Evolutionary conservation across 257 asterid species (phyloP).

Genomic region (Solanum medicagineum): DNA sequence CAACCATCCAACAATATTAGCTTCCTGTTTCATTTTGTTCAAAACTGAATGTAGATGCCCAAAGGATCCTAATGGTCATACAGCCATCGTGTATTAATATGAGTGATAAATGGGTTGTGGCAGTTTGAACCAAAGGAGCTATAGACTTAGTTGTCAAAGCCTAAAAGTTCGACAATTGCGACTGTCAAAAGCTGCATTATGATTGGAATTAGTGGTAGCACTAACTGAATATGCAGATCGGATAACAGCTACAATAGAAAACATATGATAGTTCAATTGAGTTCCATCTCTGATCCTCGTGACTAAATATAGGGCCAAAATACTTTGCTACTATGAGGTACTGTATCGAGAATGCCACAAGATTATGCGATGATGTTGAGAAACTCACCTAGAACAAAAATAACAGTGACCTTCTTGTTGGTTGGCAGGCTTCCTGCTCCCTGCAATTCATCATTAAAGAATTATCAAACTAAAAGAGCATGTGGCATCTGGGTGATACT

Average conservation of each 20-base stretch:
- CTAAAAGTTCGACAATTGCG: not conserved
- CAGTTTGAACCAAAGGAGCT: not conserved
- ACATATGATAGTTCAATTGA: not conserved
- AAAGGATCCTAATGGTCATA: not conserved
- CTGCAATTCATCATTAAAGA: slow-evolving; percentile 1
- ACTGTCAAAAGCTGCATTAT: not conserved
- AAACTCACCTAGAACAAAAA: slow-evolving; percentile 13
- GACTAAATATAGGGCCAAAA: not conserved
- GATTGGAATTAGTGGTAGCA: not conserved
- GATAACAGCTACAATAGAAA: not conserved
- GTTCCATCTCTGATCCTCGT: not conserved
- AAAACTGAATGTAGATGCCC: not conserved
- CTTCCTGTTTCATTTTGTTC: not conserved
- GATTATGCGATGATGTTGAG: not conserved
- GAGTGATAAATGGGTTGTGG: not conserved
- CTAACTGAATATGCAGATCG: not conserved
- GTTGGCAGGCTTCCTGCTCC: slow-evolving; percentile 3
- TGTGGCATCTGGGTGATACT: not conserved
- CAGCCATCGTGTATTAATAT: not conserved
- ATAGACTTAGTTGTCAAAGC: not conserved
- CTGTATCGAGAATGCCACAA: not conserved
- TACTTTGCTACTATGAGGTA: not conserved
- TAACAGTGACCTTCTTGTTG: slow-evolving; percentile 7
- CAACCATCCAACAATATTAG: not conserved
- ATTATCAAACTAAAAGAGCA: not conserved